Evolutionary conservation across 805 yeast species (phyloP), one percentile per base, ranked within the genome.

Genomic region (Peterozyma toletana): DNA sequence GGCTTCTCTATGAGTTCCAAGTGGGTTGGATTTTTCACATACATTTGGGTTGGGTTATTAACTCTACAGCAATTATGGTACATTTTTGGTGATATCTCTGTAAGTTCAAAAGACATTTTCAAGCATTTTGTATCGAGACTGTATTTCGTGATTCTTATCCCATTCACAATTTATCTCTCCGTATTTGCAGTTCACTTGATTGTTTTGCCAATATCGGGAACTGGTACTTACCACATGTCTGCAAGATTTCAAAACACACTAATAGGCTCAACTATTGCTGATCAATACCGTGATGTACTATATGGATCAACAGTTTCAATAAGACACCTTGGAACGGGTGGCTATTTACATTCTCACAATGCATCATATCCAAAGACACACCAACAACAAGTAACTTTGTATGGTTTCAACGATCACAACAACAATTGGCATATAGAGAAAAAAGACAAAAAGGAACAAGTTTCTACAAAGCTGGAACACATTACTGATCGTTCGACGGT

Each of bases 331-430:
- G 71, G 76, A 43, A 78, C 86, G 1, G 95, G 93, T 16, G 82
- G 82, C 1, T 91, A 87, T 58, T 65, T 91, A 48, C 95, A 88
- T 60, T 85, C 96, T 1, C 91, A 87, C 59, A 66, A 74, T 37
- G 71, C 66, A 52, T 60, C 67, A 4, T 88, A 86, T 60, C 75
- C 77, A 41, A 61, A 75, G 2, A 73, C 88, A 1, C 62, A 72
- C 17, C 81, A 83, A 55, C 96, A 88, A 60, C 91, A 86, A 60
- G 87, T 91, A 17, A 78, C 96, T 0, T 67, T 86, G 40, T 78
- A 82, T 49, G 77, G 78, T 15, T 77, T 70, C 54, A 73, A 72
- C 50, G 85, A 79, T 52, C 51, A 47, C 13, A 79, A 82, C 61
- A 88, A 86, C 58, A 75, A 78, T 47, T 93, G 96, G 91, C 66